A percentile compares a stretch with the other conserved stretches of the same genome.
Conservation (phyloP, 2,329 filamentous ascomycete genomes). For the Pseudocercospora vitis region DNA sequence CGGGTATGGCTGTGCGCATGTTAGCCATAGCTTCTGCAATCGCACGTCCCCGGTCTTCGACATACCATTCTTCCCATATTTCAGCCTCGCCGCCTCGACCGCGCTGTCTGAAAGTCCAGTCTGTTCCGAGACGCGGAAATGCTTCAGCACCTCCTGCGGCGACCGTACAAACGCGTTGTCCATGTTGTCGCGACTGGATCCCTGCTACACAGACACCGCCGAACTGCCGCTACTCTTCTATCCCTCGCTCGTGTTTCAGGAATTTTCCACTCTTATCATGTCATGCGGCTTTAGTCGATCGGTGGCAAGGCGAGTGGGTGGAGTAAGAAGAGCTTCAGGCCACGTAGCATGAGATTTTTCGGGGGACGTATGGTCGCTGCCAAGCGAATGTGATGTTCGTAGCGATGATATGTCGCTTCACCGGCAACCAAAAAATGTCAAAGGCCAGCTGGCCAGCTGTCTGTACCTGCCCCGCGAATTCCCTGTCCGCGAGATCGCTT, state of each 20-base stretch:
- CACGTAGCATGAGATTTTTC: background rate
- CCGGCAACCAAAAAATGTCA: background rate
- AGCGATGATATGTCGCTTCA: background rate
- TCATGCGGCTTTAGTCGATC: background rate
- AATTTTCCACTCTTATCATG: slow-evolving; percentile 4
- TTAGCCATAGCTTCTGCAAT: slow-evolving; percentile 19
- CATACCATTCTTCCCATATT: slow-evolving; percentile 42
- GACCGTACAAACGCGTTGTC: slow-evolving; percentile 40
- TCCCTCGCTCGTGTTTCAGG: slow-evolving; percentile 6
- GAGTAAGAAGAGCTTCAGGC: background rate
- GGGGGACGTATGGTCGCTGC: too few relatives aligned
- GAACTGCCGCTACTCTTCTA: slow-evolving; percentile 1
- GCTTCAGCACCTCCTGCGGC: slow-evolving; percentile 38
- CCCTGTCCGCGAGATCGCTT: too few relatives aligned
- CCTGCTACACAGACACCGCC: background rate
- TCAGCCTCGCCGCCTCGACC: slow-evolving; percentile 34
- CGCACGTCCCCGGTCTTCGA: background rate
- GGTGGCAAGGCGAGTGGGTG: background rate
- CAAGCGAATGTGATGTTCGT: background rate
- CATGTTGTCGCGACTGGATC: slow-evolving; percentile 30
- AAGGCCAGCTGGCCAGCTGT: background rate
- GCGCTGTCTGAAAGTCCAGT: slow-evolving; percentile 36
- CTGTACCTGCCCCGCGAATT: too few relatives aligned
- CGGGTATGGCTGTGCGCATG: slow-evolving; percentile 60
- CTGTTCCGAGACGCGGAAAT: slow-evolving; percentile 40